These are phyloP conservation scores for Phanerochaete carnosa DNA, from an alignment of 768 basidiomycete species.

Conservation along the genomic window DNA sequence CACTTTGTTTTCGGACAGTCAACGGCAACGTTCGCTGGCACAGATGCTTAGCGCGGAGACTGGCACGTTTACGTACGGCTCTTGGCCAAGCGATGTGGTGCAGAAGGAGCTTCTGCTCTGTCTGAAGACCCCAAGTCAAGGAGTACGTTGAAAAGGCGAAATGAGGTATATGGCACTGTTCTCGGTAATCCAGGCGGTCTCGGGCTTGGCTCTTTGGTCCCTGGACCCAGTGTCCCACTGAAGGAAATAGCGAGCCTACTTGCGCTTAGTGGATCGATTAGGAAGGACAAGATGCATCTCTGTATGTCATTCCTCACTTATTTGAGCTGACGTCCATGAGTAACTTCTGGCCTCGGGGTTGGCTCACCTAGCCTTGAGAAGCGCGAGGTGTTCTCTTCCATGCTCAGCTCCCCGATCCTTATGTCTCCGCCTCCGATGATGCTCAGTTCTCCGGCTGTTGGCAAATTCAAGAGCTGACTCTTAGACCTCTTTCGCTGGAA, in stretches of 20 bases:
- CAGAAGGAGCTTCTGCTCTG: neutral
- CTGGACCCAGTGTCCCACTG: slow-evolving; percentile 23
- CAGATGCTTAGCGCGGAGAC: neutral
- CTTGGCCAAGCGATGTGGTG: slow-evolving; percentile 7
- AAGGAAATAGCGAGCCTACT: slow-evolving; percentile 54
- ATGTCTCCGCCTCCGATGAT: slow-evolving; percentile 36
- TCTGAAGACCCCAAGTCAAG: slow-evolving; percentile 26
- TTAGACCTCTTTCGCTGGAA: slow-evolving; percentile 95
- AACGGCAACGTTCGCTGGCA: slow-evolving; percentile 10
- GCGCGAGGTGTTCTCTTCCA: slow-evolving; percentile 40
- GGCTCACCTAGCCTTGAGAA: slow-evolving; percentile 36
- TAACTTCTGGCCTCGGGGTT: slow-evolving; percentile 59
- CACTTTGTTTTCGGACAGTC: slow-evolving; percentile 3
- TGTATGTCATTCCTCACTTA: slow-evolving; percentile 38
- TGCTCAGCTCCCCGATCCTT: slow-evolving; percentile 47
- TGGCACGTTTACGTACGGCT: neutral
- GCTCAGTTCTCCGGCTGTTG: slow-evolving; percentile 67
- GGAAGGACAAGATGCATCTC: slow-evolving; percentile 51
- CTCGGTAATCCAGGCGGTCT: slow-evolving; percentile 33
- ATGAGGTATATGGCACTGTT: slow-evolving; percentile 14
- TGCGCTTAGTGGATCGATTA: slow-evolving; percentile 29
- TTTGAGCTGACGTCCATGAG: neutral
- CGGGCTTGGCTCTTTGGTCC: slow-evolving; percentile 29
- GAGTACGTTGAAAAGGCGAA: slow-evolving; percentile 31
- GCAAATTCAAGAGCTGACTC: slow-evolving; percentile 91